phyloP scores from a whole-genome alignment of 2,329 filamentous ascomycete species.

The Fusarium aywerte region DNA sequence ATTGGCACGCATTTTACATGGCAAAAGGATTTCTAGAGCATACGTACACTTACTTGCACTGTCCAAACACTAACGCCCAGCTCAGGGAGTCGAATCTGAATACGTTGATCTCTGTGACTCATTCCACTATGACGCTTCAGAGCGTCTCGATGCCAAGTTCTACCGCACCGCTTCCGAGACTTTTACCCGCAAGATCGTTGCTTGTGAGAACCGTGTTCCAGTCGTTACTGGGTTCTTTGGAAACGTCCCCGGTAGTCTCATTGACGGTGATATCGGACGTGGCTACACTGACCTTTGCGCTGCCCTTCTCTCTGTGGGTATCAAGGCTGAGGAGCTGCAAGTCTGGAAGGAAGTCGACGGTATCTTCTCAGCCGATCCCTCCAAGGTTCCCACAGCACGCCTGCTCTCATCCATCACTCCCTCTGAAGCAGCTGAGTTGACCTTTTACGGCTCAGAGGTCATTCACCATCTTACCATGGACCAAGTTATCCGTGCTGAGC shows the following conservation, averaged over 20 bases:
- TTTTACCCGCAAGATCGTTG: conserved; percentile 71
- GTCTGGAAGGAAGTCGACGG: conserved; percentile 99
- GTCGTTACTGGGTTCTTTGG: conserved; percentile 96
- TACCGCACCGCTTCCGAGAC: conserved; percentile 72
- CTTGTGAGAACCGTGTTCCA: conserved; percentile 75
- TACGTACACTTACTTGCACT: background rate
- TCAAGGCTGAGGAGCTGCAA: conserved; percentile 89
- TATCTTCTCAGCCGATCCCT: conserved; percentile 85
- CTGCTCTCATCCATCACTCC: conserved; percentile 91
- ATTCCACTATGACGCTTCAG: conserved; percentile 72
- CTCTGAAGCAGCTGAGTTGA: conserved; percentile 93
- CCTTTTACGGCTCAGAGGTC: conserved; percentile 93
- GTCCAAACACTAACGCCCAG: conserved; percentile 43
- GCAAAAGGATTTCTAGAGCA: background rate
- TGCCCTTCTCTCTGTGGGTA: conserved; percentile 87
- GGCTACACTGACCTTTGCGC: conserved; percentile 98
- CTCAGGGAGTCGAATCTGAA: conserved; percentile 79
- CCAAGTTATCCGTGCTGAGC: conserved; percentile 84
- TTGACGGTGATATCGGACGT: conserved; percentile 88
- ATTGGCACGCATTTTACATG: background rate
- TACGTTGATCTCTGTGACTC: conserved; percentile 91
- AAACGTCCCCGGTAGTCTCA: conserved; percentile 86
- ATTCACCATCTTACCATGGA: conserved; percentile 99
- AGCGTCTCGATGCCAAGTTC: conserved; percentile 72
- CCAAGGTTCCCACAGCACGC: conserved; percentile 92